Evolutionary conservation across 495 filamentous ascomycete genomes (phyloP).

Genomic region (Tuber melanosporum): DNA sequence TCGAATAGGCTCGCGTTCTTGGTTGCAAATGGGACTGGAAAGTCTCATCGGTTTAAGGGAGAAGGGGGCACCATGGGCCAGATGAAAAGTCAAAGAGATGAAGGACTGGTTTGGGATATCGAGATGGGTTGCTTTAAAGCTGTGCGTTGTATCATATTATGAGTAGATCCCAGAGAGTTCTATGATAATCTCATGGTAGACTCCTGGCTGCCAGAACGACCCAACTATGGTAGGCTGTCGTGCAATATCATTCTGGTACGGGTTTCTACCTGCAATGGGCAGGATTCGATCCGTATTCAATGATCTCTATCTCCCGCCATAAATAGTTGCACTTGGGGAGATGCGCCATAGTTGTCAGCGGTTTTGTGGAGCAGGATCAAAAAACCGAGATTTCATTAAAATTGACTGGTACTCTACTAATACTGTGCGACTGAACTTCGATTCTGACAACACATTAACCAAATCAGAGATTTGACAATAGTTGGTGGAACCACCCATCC

Average conservation of each 20-base stretch:
- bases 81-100: neutral
- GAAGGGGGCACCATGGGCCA: neutral
- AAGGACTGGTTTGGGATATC: neutral
- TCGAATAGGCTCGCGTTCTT: too few relatives aligned
- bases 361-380: neutral
- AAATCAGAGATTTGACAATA: neutral
- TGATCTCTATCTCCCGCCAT: neutral
- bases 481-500: neutral
- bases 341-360: neutral
- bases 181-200: neutral
- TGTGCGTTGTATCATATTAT: neutral
- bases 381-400: neutral
- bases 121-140: neutral
- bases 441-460: neutral
- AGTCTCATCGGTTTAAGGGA: too few relatives aligned
- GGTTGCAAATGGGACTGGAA: too few relatives aligned
- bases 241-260: neutral
- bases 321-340: neutral
- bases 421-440: neutral
- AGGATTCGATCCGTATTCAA: neutral
- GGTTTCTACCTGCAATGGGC: neutral
- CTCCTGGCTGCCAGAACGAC: neutral
- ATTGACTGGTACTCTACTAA: neutral
- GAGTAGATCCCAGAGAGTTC: neutral
- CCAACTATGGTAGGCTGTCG: neutral